These are phyloP conservation scores for Cyphellophora europaea DNA, from an alignment of 2,329 filamentous ascomycete species.

Conservation along the genomic window DNA sequence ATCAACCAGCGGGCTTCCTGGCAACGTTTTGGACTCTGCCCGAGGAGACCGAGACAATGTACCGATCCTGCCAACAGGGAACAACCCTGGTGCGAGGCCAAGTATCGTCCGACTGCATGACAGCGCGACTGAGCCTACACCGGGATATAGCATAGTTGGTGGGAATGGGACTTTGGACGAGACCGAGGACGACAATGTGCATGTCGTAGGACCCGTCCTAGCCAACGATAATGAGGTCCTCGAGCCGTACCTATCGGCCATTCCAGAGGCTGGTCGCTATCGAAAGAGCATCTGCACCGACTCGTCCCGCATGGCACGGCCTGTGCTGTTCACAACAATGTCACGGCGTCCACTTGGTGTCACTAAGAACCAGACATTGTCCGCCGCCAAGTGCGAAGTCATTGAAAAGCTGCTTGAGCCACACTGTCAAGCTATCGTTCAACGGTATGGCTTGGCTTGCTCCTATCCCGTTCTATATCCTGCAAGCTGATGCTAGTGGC, in stretches of 20 bases:
- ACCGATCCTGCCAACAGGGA: too few relatives aligned
- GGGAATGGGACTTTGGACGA: conserved; percentile 3
- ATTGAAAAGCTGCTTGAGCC: conserved; percentile 52
- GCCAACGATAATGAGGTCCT: conserved; percentile 52
- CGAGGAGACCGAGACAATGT: too few relatives aligned
- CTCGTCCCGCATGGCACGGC: conserved; percentile 23
- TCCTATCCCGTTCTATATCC: neutral
- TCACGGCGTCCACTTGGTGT: conserved; percentile 22
- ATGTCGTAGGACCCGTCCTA: conserved; percentile 50
- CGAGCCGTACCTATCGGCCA: conserved; percentile 44
- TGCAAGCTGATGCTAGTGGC: neutral
- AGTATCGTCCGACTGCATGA: neutral
- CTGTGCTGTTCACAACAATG: conserved; percentile 30
- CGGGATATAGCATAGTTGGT: conserved; percentile 2
- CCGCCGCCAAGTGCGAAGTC: conserved; percentile 44
- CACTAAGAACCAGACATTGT: conserved; percentile 31
- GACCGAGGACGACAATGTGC: conserved; percentile 21
- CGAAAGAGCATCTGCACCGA: conserved; percentile 21
- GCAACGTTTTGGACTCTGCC: too few relatives aligned
- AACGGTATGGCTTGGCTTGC: conserved; percentile 29
- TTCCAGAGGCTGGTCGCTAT: conserved; percentile 20
- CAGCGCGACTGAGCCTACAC: conserved; percentile 2
- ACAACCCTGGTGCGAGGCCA: too few relatives aligned
- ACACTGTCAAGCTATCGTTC: conserved; percentile 39
- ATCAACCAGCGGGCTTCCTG: too few relatives aligned